phyloP scores from a whole-genome alignment of 768 basidiomycete genomes.

The Tricholoma hemisulphureum region DNA sequence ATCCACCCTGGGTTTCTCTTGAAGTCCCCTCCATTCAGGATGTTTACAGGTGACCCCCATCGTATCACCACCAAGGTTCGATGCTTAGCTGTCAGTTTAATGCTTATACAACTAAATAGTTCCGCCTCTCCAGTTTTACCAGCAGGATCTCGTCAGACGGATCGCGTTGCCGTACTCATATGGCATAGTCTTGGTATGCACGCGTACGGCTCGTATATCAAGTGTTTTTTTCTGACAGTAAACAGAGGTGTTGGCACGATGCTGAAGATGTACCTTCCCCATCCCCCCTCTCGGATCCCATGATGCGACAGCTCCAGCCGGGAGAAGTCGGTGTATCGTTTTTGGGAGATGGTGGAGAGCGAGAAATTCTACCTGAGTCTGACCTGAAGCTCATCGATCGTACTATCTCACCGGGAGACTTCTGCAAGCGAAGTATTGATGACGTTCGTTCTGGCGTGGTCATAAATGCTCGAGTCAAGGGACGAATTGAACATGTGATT shows the following conservation, averaged over 20 bases:
- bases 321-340: conserved; percentile 86
- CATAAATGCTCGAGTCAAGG: conserved; percentile 56
- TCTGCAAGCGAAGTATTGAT: conserved; percentile 76
- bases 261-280: conserved; percentile 63
- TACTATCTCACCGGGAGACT: conserved; percentile 73
- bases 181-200: conserved; percentile 66
- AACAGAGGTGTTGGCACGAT: conserved; percentile 86
- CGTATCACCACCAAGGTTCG: conserved; percentile 18
- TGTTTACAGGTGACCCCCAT: conserved; percentile 11
- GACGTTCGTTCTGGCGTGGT: conserved; percentile 78
- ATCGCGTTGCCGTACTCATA: conserved; percentile 38
- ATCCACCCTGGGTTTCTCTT: background rate
- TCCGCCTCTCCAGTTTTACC: conserved; percentile 49
- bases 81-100: background rate
- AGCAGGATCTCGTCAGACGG: conserved; percentile 63
- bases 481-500: conserved; percentile 74
- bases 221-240: background rate
- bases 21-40: conserved; percentile 2
- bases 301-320: conserved; percentile 69
- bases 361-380: conserved; percentile 71
- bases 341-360: conserved; percentile 45
- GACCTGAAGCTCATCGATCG: conserved; percentile 74
- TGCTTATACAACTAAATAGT: background rate
- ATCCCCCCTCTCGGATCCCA: conserved; percentile 53
- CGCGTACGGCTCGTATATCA: background rate